Percentiles rank a stretch among this genome's conserved stretches.
Evolutionary conservation across 1,284 basidiomycete species (phyloP).

Genomic region (Tranzscheliella williamsii): DNA sequence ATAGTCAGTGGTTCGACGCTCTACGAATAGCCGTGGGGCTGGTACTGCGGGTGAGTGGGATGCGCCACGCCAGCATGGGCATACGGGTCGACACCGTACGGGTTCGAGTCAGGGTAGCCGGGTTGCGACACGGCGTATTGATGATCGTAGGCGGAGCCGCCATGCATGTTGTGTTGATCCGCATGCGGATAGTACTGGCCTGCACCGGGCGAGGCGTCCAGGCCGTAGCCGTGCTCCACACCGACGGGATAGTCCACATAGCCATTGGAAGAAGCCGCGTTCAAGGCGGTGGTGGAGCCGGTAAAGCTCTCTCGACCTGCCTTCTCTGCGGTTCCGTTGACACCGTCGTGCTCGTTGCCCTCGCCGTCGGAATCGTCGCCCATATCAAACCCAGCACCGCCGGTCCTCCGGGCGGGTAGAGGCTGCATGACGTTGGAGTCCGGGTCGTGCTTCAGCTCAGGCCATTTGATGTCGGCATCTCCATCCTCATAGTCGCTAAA

Average conservation of each 20-base stretch:
- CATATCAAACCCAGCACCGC: conserved; percentile 59
- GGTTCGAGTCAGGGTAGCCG: not conserved
- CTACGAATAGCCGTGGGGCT: not conserved
- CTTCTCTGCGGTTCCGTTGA: too few relatives aligned
- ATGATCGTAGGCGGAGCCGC: not conserved
- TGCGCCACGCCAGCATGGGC: not conserved
- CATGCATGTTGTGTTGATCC: not conserved
- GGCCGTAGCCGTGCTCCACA: conserved; percentile 15
- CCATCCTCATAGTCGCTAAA: conserved; percentile 43
- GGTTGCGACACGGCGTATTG: not conserved
- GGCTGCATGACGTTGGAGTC: conserved; percentile 51
- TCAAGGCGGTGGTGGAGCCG: conserved; percentile 31
- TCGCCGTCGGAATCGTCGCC: conserved; percentile 52
- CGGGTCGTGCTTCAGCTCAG: conserved; percentile 54
- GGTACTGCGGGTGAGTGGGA: not conserved
- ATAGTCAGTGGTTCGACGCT: too few relatives aligned
- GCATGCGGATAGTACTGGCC: not conserved
- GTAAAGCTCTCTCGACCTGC: conserved; percentile 35
- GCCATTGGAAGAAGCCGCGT: conserved; percentile 6
- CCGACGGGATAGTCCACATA: conserved; percentile 11
- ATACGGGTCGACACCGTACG: not conserved
- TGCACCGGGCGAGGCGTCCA: conserved; percentile 15
- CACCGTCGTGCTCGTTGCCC: conserved; percentile 8
- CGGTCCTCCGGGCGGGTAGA: conserved; percentile 53
- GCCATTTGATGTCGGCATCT: conserved; percentile 58